Evolutionary conservation across 2,329 filamentous ascomycete genomes (phyloP).

Genomic region (Fusarium buharicum): DNA sequence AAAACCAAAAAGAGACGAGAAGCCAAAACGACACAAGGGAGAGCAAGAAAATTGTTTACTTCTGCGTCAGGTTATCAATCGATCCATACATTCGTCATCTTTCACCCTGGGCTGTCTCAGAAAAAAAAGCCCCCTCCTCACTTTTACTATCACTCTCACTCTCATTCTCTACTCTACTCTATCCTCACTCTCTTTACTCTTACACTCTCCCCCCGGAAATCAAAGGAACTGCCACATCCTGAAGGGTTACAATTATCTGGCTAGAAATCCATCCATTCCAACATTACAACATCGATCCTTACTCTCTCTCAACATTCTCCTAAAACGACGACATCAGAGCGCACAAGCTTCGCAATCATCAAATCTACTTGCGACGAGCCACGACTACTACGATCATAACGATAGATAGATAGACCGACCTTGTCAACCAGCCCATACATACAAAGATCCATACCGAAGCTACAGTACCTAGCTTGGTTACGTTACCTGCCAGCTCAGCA

Average conservation of each 20-base stretch:
- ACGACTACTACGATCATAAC: constrained; percentile 32
- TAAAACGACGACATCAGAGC: background rate
- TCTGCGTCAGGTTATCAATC: constrained; percentile 25
- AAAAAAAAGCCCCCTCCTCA: constrained; percentile 22
- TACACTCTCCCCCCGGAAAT: background rate
- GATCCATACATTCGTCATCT: constrained; percentile 22
- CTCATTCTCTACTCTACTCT: too few relatives aligned
- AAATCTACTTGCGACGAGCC: constrained; percentile 19
- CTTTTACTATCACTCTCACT: background rate
- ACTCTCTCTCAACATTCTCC: constrained; percentile 1
- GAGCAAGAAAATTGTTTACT: constrained; percentile 31
- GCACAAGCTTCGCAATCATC: background rate
- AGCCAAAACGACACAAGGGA: constrained; percentile 16
- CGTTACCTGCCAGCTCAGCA: background rate
- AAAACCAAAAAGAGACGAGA: constrained; percentile 4
- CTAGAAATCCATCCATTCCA: constrained; percentile 23
- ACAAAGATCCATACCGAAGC: too few relatives aligned
- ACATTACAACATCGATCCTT: constrained; percentile 5
- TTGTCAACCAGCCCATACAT: background rate
- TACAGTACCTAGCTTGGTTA: too few relatives aligned
- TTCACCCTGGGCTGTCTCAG: constrained; percentile 35
- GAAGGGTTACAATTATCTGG: constrained; percentile 24
- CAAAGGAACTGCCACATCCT: constrained; percentile 16
- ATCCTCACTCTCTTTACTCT: background rate
- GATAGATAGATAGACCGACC: constrained; percentile 9